Percentiles rank a stretch among this genome's conserved stretches.
These are phyloP conservation scores for Populus ilicifolia DNA, from an alignment of 345 rosid species.

Conservation along the genomic window DNA sequence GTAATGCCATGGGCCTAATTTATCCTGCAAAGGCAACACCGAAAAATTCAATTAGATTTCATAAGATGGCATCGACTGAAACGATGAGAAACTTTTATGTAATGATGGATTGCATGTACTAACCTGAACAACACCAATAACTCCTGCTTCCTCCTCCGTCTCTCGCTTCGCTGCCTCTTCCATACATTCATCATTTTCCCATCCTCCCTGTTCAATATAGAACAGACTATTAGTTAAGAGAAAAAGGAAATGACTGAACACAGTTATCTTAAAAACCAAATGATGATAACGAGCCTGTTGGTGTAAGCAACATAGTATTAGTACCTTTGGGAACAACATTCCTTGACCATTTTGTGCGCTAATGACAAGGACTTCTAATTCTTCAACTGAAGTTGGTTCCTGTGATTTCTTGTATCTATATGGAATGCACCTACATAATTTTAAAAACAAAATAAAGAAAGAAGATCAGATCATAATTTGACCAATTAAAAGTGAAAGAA, in stretches of 20 bases:
- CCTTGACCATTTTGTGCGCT: conserved; percentile 55
- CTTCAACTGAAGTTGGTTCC: conserved; percentile 19
- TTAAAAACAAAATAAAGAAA: neutral
- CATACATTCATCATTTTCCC: conserved; percentile 58
- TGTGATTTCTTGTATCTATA: conserved; percentile 42
- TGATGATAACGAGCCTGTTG: neutral
- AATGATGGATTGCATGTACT: conserved; percentile 1
- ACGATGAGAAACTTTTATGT: neutral
- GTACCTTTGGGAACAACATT: conserved; percentile 57
- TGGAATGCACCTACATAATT: conserved; percentile 49
- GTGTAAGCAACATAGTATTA: neutral
- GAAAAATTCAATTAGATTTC: neutral
- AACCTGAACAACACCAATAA: conserved; percentile 40
- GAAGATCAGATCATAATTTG: neutral
- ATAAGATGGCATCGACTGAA: neutral
- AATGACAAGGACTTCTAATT: conserved; percentile 52
- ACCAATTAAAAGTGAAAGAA: neutral
- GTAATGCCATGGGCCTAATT: conserved; percentile 50
- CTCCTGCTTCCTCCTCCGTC: conserved; percentile 62
- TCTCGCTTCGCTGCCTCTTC: conserved; percentile 53
- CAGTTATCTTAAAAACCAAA: neutral
- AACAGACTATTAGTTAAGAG: neutral
- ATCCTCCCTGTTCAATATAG: conserved; percentile 42
- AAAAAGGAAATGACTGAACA: neutral
- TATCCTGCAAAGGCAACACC: conserved; percentile 13